Conservation (phyloP, 352 stramenopile species). For the Albugo candida region DNA sequence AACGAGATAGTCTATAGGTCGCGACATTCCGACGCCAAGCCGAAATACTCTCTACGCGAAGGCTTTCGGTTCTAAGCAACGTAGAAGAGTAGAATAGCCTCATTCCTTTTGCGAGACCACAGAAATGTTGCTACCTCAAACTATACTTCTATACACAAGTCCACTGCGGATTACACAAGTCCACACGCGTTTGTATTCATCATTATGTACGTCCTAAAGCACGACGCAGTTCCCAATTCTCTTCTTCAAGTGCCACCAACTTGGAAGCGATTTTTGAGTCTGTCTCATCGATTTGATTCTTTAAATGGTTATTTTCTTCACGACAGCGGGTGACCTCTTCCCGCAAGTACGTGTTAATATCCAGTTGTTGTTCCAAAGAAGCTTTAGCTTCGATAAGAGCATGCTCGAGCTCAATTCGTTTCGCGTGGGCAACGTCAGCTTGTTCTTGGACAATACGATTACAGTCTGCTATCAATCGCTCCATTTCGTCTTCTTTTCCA, state of each 20-base stretch:
- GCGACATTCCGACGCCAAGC: too few species aligned
- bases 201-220: slow-evolving; percentile 4
- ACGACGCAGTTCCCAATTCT: slow-evolving; percentile 50
- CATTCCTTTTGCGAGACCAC: too few species aligned
- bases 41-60: too few species aligned
- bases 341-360: slow-evolving; percentile 69
- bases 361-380: slow-evolving; percentile 65
- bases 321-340: slow-evolving; percentile 57
- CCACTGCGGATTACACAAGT: too few species aligned
- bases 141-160: too few species aligned
- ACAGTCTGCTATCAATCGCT: slow-evolving; percentile 67
- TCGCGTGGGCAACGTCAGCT: slow-evolving; percentile 45
- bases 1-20: too few species aligned
- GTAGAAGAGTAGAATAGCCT: too few species aligned
- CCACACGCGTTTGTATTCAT: neutral
- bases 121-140: too few species aligned
- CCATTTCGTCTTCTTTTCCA: slow-evolving; percentile 57
- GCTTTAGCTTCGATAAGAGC: slow-evolving; percentile 67
- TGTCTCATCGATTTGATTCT: slow-evolving; percentile 76
- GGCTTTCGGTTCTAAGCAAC: too few species aligned
- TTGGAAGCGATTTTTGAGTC: slow-evolving; percentile 69
- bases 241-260: slow-evolving; percentile 62
- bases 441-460: slow-evolving; percentile 75
- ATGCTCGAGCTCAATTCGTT: slow-evolving; percentile 73
- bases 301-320: slow-evolving; percentile 70